Base-by-base conservation (phyloP, 2,329 filamentous ascomycete genomes). In the Mycosphaerella sp. region DNA sequence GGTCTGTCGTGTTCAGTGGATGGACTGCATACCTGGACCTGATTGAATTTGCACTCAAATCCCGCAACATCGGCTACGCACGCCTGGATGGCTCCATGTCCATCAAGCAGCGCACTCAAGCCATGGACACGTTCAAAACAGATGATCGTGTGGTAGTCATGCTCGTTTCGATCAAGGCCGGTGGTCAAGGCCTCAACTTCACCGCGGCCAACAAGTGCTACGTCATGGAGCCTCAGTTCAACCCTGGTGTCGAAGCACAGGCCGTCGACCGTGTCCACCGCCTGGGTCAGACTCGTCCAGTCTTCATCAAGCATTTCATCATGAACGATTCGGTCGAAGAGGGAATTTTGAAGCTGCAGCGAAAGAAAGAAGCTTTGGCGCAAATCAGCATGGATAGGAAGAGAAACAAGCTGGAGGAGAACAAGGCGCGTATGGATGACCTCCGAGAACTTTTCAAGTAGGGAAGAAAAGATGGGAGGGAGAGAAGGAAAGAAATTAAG, bases 151-250 rank as follows among this genome's bases (percentile, higher is more conserved):
- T 95, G 36, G 83, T 84, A 32, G 85, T 95, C 50, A 90, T 97
- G 48, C 80, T 97, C 8, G 89, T 95, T 11, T 95, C 89, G 8
- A 95, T 96, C 71, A 89, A 85, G 67, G 92, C 92, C 0, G 93
- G 92, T 59, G 92, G 93, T 14, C 80, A 96, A 12, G 92, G 92
- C 11, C 82, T 97, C 39, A 97, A 97, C 67, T 76, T 97, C 51
- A 96, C 91, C 0, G 78, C 87, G 0, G 92, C 86, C 32, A 93
- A 84, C 67, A 86, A 82, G 52, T 92, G 95, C 11, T 97, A 93
- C 69, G 87, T 97, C 64, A 97, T 98, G 92, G 93, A 98, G 69
- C 93, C 93, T 4, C 91, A 96, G 67, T 98, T 92, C 75, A 98
- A 98, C 66, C 93, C 93, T 0, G 91, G 90, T 0, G 89, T 91